These are phyloP conservation scores for Paramecium biaurelia DNA, from an alignment of 73 alveolate species.

Conservation along the genomic window DNA sequence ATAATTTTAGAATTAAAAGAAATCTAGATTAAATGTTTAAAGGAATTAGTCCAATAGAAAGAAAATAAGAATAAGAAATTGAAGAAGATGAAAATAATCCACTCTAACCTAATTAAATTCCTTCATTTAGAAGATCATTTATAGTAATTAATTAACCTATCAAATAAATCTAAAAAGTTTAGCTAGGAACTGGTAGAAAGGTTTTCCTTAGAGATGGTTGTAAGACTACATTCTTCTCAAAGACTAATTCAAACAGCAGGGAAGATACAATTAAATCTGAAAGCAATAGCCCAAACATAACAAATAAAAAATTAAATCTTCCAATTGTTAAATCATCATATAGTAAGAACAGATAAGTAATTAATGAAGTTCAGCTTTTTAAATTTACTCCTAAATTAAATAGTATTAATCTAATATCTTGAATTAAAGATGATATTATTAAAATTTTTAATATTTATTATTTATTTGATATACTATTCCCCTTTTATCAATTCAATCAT, in stretches of 20 bases:
- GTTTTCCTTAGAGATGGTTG: background rate
- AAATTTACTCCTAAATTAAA: background rate
- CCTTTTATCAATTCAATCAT: background rate
- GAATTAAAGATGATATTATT: background rate
- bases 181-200: background rate
- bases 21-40: background rate
- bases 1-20: background rate
- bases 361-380: background rate
- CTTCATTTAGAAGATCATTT: background rate
- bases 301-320: background rate
- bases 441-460: background rate
- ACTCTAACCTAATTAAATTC: background rate
- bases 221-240: background rate
- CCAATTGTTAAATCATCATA: background rate
- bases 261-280: background rate
- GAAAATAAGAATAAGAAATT: background rate
- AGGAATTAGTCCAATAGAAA: constrained; percentile 10
- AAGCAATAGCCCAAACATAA: background rate
- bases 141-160: background rate
- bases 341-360: background rate
- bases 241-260: background rate
- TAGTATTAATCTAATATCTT: background rate
- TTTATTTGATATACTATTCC: background rate
- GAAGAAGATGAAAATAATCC: constrained; percentile 9
- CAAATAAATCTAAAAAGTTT: background rate